These are phyloP conservation scores for Lentinula boryana DNA, from an alignment of 768 basidiomycete species.

Conservation along the genomic window DNA sequence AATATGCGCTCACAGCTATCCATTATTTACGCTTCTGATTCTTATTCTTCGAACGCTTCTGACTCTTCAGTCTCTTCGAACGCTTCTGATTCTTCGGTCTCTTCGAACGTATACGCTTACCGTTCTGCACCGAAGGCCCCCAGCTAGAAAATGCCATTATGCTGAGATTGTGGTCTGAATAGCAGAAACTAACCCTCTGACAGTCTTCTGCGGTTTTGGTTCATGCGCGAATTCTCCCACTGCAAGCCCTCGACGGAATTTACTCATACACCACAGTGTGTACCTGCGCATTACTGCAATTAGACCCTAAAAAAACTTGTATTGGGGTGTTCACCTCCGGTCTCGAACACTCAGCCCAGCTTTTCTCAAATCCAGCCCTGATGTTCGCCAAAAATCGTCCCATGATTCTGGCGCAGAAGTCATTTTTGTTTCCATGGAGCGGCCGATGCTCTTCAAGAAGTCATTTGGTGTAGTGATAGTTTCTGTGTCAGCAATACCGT, in stretches of 20 bases:
- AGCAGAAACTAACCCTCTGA: constrained; percentile 59
- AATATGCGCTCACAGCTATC: not conserved
- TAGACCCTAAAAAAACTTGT: constrained; percentile 13
- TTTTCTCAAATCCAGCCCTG: constrained; percentile 53
- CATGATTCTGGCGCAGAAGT: constrained; percentile 43
- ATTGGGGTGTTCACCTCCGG: constrained; percentile 42
- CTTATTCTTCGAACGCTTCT: too few relatives aligned
- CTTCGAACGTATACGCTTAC: constrained; percentile 8
- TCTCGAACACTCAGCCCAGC: constrained; percentile 64
- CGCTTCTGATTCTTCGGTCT: constrained; percentile 1
- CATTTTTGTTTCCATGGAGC: constrained; percentile 60
- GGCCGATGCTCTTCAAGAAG: constrained; percentile 73
- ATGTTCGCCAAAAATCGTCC: constrained; percentile 65
- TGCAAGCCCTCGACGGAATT: constrained; percentile 54
- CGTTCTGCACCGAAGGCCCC: constrained; percentile 10
- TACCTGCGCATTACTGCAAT: constrained; percentile 41
- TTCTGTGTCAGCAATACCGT: constrained; percentile 25
- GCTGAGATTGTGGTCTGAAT: not conserved
- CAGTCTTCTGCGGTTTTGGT: constrained; percentile 63
- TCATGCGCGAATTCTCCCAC: constrained; percentile 61
- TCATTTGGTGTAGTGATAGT: constrained; percentile 49
- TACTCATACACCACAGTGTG: constrained; percentile 81
- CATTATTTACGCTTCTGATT: not conserved
- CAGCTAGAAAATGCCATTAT: not conserved
- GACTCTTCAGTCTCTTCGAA: constrained; percentile 1